phyloP scores from a whole-genome alignment of 169 alveolate genomes.

The Eimeria sp. region DNA sequence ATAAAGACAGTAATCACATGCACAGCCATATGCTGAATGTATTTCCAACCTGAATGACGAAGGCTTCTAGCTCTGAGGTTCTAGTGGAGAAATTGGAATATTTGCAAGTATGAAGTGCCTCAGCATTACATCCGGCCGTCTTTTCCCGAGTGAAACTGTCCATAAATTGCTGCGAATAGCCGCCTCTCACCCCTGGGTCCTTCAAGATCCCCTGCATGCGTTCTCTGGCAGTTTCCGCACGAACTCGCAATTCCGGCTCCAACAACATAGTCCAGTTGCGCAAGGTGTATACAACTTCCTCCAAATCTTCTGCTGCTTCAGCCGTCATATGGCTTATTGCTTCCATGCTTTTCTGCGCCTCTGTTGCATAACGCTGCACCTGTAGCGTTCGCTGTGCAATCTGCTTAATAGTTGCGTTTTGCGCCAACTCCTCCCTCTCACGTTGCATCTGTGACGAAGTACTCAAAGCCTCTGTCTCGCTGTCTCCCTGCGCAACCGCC shows the following conservation, averaged over 20 bases:
- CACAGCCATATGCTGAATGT: not conserved
- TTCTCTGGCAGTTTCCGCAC: constrained; percentile 35
- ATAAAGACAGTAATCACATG: not conserved
- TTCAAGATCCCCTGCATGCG: constrained; percentile 57
- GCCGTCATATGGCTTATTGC: constrained; percentile 26
- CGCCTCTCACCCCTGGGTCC: constrained; percentile 79
- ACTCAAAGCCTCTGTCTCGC: not conserved
- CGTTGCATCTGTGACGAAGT: not conserved
- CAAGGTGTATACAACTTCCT: constrained; percentile 72
- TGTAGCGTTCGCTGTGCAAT: constrained; percentile 1
- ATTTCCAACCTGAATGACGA: not conserved
- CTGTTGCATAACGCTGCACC: constrained; percentile 8
- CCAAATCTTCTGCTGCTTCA: constrained; percentile 9
- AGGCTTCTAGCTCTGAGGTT: not conserved
- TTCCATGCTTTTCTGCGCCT: not conserved
- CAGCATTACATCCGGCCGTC: not conserved
- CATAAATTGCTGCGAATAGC: not conserved
- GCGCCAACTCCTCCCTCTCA: not conserved
- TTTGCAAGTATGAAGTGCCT: not conserved
- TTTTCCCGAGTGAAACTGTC: not conserved
- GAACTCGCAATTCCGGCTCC: constrained; percentile 44
- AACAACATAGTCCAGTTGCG: constrained; percentile 78
- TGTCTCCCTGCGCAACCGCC: not conserved
- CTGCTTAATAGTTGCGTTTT: not conserved
- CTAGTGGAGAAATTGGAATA: not conserved